Evolutionary conservation across 148 eudicot genomes (phyloP).

Genomic region (Rhododendron simsii): DNA sequence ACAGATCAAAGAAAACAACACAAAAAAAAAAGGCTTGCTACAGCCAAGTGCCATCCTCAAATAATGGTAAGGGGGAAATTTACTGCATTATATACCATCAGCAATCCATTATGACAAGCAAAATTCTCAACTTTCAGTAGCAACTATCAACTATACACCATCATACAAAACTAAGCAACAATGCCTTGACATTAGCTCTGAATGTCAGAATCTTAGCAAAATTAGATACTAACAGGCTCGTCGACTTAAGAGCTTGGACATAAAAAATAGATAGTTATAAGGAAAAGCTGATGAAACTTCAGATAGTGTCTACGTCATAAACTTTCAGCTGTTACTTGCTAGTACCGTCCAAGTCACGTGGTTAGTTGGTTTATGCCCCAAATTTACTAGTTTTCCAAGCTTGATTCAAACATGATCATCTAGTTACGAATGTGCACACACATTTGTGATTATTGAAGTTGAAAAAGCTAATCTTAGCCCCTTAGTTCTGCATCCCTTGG

Average conservation of each 20-base stretch:
- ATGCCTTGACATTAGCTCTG: not conserved
- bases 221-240: not conserved
- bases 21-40: too few relatives aligned
- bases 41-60: not conserved
- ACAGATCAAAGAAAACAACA: not conserved
- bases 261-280: not conserved
- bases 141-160: not conserved
- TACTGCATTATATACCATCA: not conserved
- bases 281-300: not conserved
- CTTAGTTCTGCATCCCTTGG: not conserved
- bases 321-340: not conserved
- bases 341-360: not conserved
- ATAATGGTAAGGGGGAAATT: not conserved
- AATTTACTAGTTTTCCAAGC: not conserved
- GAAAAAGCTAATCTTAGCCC: not conserved
- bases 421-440: not conserved
- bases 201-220: not conserved
- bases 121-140: not conserved
- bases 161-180: not conserved
- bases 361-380: not conserved
- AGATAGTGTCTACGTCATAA: not conserved
- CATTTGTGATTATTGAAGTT: not conserved
- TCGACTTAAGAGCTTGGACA: not conserved
- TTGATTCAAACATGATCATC: not conserved
- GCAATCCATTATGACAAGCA: not conserved